These are phyloP conservation scores for Hamamelis virginiana DNA, from an alignment of 164 flowering plant genomes.

Conservation along the genomic window DNA sequence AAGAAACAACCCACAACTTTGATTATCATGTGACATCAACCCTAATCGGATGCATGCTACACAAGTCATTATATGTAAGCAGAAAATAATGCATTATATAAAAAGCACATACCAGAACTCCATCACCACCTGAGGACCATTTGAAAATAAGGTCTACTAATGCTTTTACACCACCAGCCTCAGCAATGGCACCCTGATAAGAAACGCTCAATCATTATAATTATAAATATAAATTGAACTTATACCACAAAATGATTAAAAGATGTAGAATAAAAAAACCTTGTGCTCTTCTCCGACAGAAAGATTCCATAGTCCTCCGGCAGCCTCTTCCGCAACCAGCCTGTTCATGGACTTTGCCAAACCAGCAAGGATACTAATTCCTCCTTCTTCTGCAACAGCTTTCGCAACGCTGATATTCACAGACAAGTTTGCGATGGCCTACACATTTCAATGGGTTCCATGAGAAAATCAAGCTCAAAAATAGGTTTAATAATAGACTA, in stretches of 20 bases:
- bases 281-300: constrained; percentile 99
- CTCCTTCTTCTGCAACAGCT: constrained; percentile 96
- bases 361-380: constrained; percentile 77
- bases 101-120: constrained; percentile 71
- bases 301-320: constrained; percentile 98
- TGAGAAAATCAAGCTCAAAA: not conserved
- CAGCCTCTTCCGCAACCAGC: constrained; percentile 99
- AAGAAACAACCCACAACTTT: not conserved
- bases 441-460: constrained; percentile 5
- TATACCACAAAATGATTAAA: not conserved
- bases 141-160: constrained; percentile 91
- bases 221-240: not conserved
- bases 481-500: not conserved
- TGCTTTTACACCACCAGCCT: constrained; percentile 94
- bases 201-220: constrained; percentile 8
- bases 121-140: constrained; percentile 92
- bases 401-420: constrained; percentile 93
- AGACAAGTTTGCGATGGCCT: constrained; percentile 98
- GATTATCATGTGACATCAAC: not conserved
- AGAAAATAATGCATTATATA: not conserved
- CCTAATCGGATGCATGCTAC: not conserved
- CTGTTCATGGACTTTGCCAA: constrained; percentile 94
- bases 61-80: not conserved
- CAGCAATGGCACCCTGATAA: constrained; percentile 86
- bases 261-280: constrained; percentile 38